Percentiles rank a stretch among this genome's conserved stretches.
These are phyloP conservation scores for Metschnikowia borealis DNA, from an alignment of 805 yeast species.

Conservation along the genomic window DNA sequence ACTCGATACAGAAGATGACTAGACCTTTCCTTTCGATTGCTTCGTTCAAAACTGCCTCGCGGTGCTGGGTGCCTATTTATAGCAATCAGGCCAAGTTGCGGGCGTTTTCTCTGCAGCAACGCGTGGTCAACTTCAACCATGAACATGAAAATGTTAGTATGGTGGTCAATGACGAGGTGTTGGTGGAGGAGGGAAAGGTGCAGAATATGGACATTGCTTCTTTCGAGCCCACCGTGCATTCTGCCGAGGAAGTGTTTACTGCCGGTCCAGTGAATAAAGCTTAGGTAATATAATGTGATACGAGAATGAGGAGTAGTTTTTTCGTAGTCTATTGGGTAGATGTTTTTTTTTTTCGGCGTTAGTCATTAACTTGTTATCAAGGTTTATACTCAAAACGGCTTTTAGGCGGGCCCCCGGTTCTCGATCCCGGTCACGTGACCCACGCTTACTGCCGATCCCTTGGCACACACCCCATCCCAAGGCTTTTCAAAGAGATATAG, in stretches of 20 bases:
- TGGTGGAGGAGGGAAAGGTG: conserved; percentile 12
- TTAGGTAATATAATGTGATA: background rate
- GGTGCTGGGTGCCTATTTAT: conserved; percentile 35
- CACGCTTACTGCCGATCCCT: no score
- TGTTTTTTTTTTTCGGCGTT: no score
- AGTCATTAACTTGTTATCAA: no score
- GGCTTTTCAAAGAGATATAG: no score
- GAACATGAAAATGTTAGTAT: conserved; percentile 23
- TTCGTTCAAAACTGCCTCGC: conserved; percentile 38
- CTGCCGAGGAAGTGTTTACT: conserved; percentile 41
- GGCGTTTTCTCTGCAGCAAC: conserved; percentile 34
- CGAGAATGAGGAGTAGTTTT: no score
- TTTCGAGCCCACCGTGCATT: conserved; percentile 39
- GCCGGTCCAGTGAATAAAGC: conserved; percentile 41
- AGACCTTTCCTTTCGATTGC: conserved; percentile 32
- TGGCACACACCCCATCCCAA: no score
- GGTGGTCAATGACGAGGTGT: conserved; percentile 34
- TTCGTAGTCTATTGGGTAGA: no score
- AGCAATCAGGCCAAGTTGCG: conserved; percentile 18
- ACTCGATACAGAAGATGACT: conserved; percentile 15
- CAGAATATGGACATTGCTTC: conserved; percentile 8
- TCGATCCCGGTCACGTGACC: no score
- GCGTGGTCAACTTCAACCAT: conserved; percentile 33
- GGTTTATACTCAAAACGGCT: no score
- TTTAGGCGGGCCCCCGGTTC: no score